Percentiles rank a stretch among this genome's conserved stretches.
Evolutionary conservation across 305 asterid species (phyloP).

Genomic region (Plantago lanceolata): DNA sequence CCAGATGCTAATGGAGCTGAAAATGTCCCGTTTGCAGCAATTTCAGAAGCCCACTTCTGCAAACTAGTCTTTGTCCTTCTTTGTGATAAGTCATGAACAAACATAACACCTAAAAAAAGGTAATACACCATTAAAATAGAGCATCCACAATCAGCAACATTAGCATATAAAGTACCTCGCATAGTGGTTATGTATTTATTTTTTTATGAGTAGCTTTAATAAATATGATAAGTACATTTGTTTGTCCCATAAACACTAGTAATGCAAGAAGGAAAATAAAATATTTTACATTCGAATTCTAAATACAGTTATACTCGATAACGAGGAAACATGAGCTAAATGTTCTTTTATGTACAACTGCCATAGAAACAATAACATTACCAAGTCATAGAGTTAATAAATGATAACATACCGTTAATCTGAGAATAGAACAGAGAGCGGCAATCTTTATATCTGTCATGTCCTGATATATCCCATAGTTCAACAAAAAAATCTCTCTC

Average conservation of each 20-base stretch:
- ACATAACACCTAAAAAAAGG: constrained; percentile 62
- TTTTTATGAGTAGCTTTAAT: neutral
- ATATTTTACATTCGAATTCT: neutral
- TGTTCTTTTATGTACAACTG: no score
- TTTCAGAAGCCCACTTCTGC: constrained; percentile 92
- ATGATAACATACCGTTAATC: constrained; percentile 59
- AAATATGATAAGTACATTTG: neutral
- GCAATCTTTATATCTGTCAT: constrained; percentile 87
- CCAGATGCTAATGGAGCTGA: constrained; percentile 89
- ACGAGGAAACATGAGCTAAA: neutral
- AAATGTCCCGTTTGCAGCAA: constrained; percentile 78
- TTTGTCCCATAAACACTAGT: no score
- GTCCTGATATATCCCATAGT: constrained; percentile 97
- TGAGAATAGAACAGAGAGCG: constrained; percentile 90
- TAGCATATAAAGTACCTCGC: neutral
- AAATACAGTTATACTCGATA: neutral
- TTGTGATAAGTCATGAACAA: constrained; percentile 93
- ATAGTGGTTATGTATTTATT: neutral
- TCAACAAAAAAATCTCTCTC: constrained; percentile 85
- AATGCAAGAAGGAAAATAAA: no score
- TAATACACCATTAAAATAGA: constrained; percentile 2
- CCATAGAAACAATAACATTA: no score
- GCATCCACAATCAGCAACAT: constrained; percentile 10
- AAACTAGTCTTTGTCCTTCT: constrained; percentile 82
- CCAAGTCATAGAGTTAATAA: constrained; percentile 13